These are phyloP conservation scores for Trifolium pratense DNA, from an alignment of 306 rosid species.

Conservation along the genomic window DNA sequence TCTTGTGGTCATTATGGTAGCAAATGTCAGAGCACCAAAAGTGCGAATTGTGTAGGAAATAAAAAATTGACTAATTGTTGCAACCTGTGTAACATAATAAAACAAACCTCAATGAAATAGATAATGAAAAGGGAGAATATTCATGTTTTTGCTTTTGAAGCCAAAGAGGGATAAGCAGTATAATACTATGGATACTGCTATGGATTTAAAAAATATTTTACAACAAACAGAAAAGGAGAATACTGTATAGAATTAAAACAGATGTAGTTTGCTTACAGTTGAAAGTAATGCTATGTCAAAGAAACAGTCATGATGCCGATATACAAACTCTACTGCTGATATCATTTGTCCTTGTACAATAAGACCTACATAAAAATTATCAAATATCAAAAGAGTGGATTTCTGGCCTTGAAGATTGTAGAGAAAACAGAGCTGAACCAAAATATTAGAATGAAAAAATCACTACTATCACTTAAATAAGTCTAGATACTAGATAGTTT, in stretches of 20 bases:
- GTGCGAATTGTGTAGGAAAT: constrained; percentile 97
- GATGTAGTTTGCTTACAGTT: constrained; percentile 63
- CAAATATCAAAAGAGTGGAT: constrained; percentile 33
- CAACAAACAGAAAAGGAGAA: constrained; percentile 5
- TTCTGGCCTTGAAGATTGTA: constrained; percentile 38
- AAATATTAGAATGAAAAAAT: constrained; percentile 15
- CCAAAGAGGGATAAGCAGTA: constrained; percentile 1
- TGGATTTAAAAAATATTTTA: neutral
- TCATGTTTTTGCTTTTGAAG: constrained; percentile 16
- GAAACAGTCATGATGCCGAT: constrained; percentile 82
- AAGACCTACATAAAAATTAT: constrained; percentile 64
- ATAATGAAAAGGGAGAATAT: constrained; percentile 1
- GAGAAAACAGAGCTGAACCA: constrained; percentile 34
- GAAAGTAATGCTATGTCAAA: constrained; percentile 81
- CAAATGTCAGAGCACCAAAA: constrained; percentile 92
- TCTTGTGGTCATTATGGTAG: constrained; percentile 99
- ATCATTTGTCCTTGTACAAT: constrained; percentile 76
- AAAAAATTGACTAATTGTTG: constrained; percentile 89
- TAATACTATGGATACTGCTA: neutral
- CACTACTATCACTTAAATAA: too few relatives aligned
- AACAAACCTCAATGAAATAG: constrained; percentile 31
- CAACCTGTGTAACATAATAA: constrained; percentile 64
- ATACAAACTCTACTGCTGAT: constrained; percentile 75
- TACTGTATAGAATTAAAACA: neutral
- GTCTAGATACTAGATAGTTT: constrained; percentile 20